These are phyloP conservation scores for Termitomyces sp. DNA, from an alignment of 768 basidiomycete genomes.

Conservation along the genomic window DNA sequence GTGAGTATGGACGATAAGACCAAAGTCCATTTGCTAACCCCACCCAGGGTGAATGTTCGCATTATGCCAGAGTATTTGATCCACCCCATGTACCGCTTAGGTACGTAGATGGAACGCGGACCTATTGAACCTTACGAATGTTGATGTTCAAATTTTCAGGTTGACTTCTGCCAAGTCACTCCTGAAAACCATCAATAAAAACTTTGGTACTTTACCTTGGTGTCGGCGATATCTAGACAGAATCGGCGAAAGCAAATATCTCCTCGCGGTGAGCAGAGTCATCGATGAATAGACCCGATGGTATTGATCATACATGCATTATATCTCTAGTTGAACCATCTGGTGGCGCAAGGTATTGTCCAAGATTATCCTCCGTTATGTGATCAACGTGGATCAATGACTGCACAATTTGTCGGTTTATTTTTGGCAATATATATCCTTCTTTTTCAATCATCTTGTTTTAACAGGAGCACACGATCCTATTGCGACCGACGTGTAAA, in stretches of 20 bases:
- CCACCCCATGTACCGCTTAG: conserved; percentile 72
- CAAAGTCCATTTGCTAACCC: conserved; percentile 1
- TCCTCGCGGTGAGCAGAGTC: conserved; percentile 69
- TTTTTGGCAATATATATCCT: not conserved
- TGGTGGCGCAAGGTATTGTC: conserved; percentile 87
- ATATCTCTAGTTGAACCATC: conserved; percentile 68
- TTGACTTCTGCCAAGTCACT: conserved; percentile 83
- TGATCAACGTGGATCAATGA: conserved; percentile 85
- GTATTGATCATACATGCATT: conserved; percentile 1
- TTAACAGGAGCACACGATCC: conserved; percentile 77
- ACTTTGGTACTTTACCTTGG: conserved; percentile 94
- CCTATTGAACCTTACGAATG: not conserved
- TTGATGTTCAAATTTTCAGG: conserved; percentile 33
- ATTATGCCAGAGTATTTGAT: conserved; percentile 77
- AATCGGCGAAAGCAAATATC: conserved; percentile 87
- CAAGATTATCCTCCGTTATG: conserved; percentile 91
- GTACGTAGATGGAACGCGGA: conserved; percentile 37
- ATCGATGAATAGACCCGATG: not conserved
- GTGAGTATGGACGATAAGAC: conserved; percentile 34
- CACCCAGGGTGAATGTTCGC: conserved; percentile 84
- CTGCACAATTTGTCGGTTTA: conserved; percentile 80
- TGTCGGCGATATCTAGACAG: conserved; percentile 95
- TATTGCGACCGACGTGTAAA: conserved; percentile 81
- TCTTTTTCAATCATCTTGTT: not conserved
- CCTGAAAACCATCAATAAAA: conserved; percentile 82